phyloP scores from a whole-genome alignment of 805 yeast genomes.

The Huiozyma naganishii region DNA sequence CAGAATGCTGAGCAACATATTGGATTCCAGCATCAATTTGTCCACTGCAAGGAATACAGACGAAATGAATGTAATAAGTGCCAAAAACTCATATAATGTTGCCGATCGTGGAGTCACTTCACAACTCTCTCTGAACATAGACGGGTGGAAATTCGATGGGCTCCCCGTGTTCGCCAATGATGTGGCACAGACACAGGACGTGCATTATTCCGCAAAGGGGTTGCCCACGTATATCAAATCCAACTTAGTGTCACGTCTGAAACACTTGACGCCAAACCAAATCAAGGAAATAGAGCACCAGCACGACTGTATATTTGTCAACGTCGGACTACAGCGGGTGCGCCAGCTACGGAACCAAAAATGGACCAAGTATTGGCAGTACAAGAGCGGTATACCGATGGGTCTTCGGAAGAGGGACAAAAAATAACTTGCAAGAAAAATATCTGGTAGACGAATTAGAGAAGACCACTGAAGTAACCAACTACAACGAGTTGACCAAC shows the following conservation, averaged over 20 bases:
- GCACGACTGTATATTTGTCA: slow-evolving; percentile 39
- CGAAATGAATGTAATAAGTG: neutral
- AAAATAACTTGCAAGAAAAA: slow-evolving; percentile 16
- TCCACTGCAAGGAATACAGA: neutral
- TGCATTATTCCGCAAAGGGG: slow-evolving; percentile 29
- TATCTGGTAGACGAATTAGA: slow-evolving; percentile 26
- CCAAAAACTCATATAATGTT: neutral
- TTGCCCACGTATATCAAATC: slow-evolving; percentile 33
- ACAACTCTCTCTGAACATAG: slow-evolving; percentile 11
- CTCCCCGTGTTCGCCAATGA: slow-evolving; percentile 10
- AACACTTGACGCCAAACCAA: slow-evolving; percentile 26
- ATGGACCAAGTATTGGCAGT: slow-evolving; percentile 40
- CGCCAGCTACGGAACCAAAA: slow-evolving; percentile 34
- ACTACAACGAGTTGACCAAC: slow-evolving; percentile 31
- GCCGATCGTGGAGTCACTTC: neutral
- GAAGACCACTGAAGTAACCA: slow-evolving; percentile 22
- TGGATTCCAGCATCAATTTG: slow-evolving; percentile 5
- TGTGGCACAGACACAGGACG: slow-evolving; percentile 9
- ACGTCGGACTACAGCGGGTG: slow-evolving; percentile 34
- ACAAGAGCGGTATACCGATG: slow-evolving; percentile 32
- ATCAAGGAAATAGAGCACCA: slow-evolving; percentile 38
- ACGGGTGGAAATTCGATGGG: slow-evolving; percentile 27
- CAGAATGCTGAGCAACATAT: slow-evolving; percentile 16
- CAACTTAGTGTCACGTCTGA: slow-evolving; percentile 21
- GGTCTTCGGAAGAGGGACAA: slow-evolving; percentile 18